phyloP scores from a whole-genome alignment of 208 protist genomes.

The Leishmania arabica region DNA sequence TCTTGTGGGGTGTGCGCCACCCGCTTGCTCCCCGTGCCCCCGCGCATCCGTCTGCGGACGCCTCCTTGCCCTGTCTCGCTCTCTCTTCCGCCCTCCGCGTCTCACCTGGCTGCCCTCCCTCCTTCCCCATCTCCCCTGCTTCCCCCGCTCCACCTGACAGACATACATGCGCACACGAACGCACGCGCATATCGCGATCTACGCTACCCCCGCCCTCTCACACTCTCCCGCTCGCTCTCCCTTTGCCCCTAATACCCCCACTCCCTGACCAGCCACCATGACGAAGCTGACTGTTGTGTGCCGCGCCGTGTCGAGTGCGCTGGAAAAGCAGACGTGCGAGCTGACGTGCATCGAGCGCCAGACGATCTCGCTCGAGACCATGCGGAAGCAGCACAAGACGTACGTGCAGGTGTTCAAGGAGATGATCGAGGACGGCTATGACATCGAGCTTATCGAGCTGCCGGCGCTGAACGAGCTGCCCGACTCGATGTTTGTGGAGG shows the following conservation, averaged over 20 bases:
- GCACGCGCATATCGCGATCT: too few relatives aligned
- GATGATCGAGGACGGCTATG: conserved; percentile 45
- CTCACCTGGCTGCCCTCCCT: not conserved
- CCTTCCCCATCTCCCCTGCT: not conserved
- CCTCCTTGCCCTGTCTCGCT: not conserved
- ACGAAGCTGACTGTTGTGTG: conserved; percentile 47
- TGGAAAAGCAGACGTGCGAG: conserved; percentile 46
- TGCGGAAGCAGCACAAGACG: conserved; percentile 44
- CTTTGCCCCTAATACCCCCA: not conserved
- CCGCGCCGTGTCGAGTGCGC: conserved; percentile 37
- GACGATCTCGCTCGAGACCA: conserved; percentile 33
- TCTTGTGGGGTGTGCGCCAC: not conserved
- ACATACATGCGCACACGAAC: not conserved
- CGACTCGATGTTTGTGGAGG: conserved; percentile 63
- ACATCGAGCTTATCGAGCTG: conserved; percentile 49
- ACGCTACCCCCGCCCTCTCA: not conserved
- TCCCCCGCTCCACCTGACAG: not conserved
- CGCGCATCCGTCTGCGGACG: not conserved
- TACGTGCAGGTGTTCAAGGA: conserved; percentile 49
- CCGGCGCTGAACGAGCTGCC: conserved; percentile 43
- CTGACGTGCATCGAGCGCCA: conserved; percentile 56
- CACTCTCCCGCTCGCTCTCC: not conserved
- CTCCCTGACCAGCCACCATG: conserved; percentile 18
- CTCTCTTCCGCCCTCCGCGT: not conserved
- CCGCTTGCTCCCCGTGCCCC: not conserved